Base-by-base conservation (phyloP, 2,329 filamentous ascomycete species). In the Nigrospora osmanthi region DNA sequence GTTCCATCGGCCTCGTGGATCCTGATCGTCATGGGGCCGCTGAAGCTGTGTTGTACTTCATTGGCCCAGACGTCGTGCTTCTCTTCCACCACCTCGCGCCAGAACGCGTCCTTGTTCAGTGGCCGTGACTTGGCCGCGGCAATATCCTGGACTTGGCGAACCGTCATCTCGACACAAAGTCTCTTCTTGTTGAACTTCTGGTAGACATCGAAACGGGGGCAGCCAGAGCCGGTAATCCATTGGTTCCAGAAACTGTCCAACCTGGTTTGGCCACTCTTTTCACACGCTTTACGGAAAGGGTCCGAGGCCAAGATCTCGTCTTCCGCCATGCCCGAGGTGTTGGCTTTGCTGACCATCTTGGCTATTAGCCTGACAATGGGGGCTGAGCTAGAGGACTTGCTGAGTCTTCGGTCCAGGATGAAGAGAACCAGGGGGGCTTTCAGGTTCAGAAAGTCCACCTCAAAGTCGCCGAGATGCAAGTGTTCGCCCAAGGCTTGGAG, bases 1-100 rank as follows among this genome's bases (percentile, higher is more conserved):
- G 93, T 97, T 11, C 93, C 93, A 58, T 98, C 94, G 19, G 93
- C 93, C 69, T 98, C 93, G 66, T 98, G 93, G 50, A 98, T 96
- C 31, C 93, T 78, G 51, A 98, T 91, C 0, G 93, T 98, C 87
- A 98, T 95, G 0, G 93, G 91, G 0, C 93, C 93, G 1, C 89
- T 93, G 57, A 97, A 97, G 2, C 88, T 76, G n/a, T 82, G 78
- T 52, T 88, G 87, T 14, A 88, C 69, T 43, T 81, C 76, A 13
- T 81, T 83, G 14, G 81, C 76, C 46, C 81, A 81, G 33, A 95
- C 76, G 31, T 78, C 78, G 49, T 83, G 74, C 10, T 81, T 75
- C 40, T 85, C 79, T 63, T 97, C 90, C 54, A 94, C 87, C 45
- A 91, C 80, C 52, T 93, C 85, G 44, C 88, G 79, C 67, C 94